A percentile compares a stretch with the other conserved stretches of the same genome.
Conservation (phyloP, 1,139 yeast genomes). For the Petasospora rhodanensis region DNA sequence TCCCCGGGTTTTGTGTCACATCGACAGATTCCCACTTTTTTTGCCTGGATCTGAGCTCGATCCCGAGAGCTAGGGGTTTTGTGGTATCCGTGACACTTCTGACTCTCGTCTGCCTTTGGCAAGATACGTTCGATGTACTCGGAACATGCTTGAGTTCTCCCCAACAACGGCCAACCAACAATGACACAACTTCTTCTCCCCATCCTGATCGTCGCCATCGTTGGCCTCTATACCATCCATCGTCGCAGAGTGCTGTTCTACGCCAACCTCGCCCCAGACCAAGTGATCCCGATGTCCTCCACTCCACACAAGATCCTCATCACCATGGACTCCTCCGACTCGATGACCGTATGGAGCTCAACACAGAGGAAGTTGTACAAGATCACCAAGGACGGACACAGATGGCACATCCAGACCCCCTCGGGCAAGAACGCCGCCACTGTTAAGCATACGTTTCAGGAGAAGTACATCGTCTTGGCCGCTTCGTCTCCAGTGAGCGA, state of each 20-base stretch:
- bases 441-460: constrained; percentile 10
- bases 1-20: too few relatives aligned
- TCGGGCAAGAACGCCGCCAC: constrained; percentile 14
- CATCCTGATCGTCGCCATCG: neutral
- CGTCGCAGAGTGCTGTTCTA: constrained; percentile 2
- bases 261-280: constrained; percentile 3
- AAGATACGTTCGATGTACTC: too few relatives aligned
- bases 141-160: too few relatives aligned
- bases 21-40: too few relatives aligned
- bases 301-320: constrained; percentile 8
- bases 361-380: constrained; percentile 11
- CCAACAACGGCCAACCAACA: too few relatives aligned
- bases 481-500: constrained; percentile 5
- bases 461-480: constrained; percentile 18
- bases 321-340: constrained; percentile 8
- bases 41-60: too few relatives aligned
- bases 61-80: too few relatives aligned
- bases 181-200: too few relatives aligned
- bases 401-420: constrained; percentile 15
- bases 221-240: neutral
- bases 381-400: constrained; percentile 8
- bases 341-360: constrained; percentile 7
- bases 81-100: too few relatives aligned
- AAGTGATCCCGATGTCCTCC: constrained; percentile 14
- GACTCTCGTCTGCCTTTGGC: too few relatives aligned